Evolutionary conservation across 192 early-diverging fungal genomes (phyloP).

Genomic region (Rhizoclosmatium sp.): DNA sequence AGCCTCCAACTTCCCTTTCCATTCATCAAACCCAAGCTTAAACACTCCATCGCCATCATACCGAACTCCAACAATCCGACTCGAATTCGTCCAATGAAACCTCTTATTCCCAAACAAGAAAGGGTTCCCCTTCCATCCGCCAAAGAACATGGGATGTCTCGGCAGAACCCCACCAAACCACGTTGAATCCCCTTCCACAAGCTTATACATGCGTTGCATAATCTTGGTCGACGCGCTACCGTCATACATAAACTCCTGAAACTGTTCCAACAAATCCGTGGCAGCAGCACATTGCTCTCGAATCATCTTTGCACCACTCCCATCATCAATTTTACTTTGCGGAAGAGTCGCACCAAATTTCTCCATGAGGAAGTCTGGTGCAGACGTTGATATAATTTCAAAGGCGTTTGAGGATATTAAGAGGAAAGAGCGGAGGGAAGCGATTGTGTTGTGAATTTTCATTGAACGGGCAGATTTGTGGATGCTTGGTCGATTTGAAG

Average conservation of each 20-base stretch:
- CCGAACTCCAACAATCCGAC: neutral
- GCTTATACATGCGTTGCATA: neutral
- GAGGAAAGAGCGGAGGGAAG: too few species aligned
- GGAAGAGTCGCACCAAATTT: too few species aligned
- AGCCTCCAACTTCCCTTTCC: neutral
- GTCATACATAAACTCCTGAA: neutral
- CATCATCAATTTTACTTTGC: too few species aligned
- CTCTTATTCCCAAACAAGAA: neutral
- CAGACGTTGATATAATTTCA: too few species aligned
- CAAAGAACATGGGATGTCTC: conserved; percentile 18
- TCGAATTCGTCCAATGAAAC: neutral
- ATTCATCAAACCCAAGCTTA: neutral
- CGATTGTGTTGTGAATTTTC: too few species aligned
- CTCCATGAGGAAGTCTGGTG: too few species aligned
- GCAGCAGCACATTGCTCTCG: neutral
- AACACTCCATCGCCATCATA: neutral
- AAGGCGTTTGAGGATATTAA: too few species aligned
- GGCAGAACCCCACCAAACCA: conserved; percentile 23
- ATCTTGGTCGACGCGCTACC: neutral
- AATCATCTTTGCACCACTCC: too few species aligned
- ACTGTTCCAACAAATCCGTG: neutral
- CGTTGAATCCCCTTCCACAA: neutral
- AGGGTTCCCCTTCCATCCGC: conserved; percentile 23
- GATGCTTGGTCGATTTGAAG: too few species aligned
- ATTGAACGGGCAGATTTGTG: too few species aligned